Evolutionary conservation across 176 grass and related monocot genomes (phyloP).

Genomic region (Thinopyrum elongatum): DNA sequence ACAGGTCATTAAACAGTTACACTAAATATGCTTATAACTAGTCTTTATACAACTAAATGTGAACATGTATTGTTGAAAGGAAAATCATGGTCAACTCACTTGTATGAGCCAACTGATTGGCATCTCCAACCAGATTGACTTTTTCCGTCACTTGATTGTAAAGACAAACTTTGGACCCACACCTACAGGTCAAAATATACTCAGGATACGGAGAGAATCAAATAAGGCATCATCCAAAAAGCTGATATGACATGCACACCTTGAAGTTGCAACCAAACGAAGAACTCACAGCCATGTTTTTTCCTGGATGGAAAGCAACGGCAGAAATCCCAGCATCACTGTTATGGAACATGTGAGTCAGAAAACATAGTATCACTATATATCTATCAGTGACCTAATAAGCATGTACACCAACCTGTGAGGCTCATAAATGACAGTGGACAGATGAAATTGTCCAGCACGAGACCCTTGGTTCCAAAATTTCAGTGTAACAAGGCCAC

Average conservation of each 20-base stretch:
- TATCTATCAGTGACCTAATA: constrained; percentile 18
- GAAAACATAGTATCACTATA: background rate
- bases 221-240: constrained; percentile 25
- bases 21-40: background rate
- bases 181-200: constrained; percentile 45
- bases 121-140: constrained; percentile 87
- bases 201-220: constrained; percentile 15
- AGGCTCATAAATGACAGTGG: constrained; percentile 95
- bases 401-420: constrained; percentile 59
- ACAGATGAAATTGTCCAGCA: constrained; percentile 56
- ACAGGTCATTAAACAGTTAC: background rate
- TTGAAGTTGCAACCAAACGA: constrained; percentile 93
- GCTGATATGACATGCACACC: constrained; percentile 35
- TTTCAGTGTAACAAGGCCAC: constrained; percentile 83
- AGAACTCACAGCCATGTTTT: constrained; percentile 71
- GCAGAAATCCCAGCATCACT: constrained; percentile 78
- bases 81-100: constrained; percentile 50
- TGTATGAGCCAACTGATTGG: constrained; percentile 97
- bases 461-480: constrained; percentile 70
- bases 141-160: constrained; percentile 41
- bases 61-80: background rate
- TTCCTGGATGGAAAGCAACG: constrained; percentile 75
- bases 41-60: background rate
- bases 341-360: constrained; percentile 34
- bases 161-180: constrained; percentile 55